Evolutionary conservation across 108 stramenopile genomes (phyloP), one percentile per base, ranked within the genome.

Genomic region (Phaeodactylum tricornutum): DNA sequence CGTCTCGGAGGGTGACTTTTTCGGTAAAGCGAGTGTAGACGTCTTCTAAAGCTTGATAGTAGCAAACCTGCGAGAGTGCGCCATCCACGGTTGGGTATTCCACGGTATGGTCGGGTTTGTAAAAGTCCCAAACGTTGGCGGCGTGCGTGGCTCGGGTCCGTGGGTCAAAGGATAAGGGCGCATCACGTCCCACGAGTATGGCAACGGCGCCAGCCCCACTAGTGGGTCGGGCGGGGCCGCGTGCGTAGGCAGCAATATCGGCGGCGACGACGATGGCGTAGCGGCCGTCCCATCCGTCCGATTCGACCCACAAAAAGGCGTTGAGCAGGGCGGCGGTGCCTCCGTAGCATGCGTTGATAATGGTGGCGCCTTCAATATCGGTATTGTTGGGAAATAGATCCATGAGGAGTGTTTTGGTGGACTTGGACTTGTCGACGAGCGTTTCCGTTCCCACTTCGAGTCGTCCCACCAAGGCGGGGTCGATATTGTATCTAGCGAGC

Each of bases 31-130:
- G 71, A 16, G 46, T 35, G 55, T 96, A 98, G 56, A 85, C 90
- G 66, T 81, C 87, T 69, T 96, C 96, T 55, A 98, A 62, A 3
- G 93, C 93, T 37, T 70, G 71, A 53, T 95, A 87, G 57, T 98
- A 98, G 74, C 96, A 97, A 23, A 71, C 58, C 67, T 98, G 95
- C 59, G 81, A 85, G 49, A 91, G 62, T 20, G 75, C 65, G n/a
- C 97, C 97, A 59, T 98, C 88, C 22, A 98, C 97, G 12, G 69
- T 72, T 4, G 97, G 95, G 74, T 96, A 98, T 68, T 98, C 97
- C 14, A 79, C 79, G 20, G 62, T 59, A 59, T 92, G 77, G 59
- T 93, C 83, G 30, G 97, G 96, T 64, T 98, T 98, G 82, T 83
- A 98, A 66, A 98, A 98, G 63, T 97, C 97, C 87, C 94, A 98